Evolutionary conservation across 495 filamentous ascomycete species (phyloP).

Genomic region (Talaromyces wortmannii): DNA sequence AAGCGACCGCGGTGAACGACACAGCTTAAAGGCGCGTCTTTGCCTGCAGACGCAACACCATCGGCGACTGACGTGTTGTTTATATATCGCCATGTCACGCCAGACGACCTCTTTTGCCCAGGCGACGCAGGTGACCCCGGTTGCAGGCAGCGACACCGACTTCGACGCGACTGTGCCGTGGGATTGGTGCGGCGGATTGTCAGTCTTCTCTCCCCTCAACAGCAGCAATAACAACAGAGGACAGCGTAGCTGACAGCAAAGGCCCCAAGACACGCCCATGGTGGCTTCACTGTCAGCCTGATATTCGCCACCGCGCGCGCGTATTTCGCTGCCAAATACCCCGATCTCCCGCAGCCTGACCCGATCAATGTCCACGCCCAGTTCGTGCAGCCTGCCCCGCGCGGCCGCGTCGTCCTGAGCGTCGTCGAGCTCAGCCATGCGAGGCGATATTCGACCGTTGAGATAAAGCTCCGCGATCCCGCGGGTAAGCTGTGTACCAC

Average conservation of each 20-base stretch:
- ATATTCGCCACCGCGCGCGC: not conserved
- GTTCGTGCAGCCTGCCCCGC: not conserved
- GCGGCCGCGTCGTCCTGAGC: not conserved
- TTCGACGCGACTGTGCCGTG: conserved; percentile 1
- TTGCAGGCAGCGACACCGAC: not conserved
- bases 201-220: not conserved
- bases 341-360: not conserved
- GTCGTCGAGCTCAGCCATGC: conserved; percentile 1
- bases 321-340: conserved; percentile 2
- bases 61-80: no score
- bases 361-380: conserved; percentile 1
- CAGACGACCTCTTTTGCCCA: conserved; percentile 1
- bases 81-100: not conserved
- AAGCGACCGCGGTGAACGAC: no score
- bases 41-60: no score
- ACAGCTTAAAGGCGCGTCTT: no score
- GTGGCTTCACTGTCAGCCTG: conserved; percentile 1
- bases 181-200: conserved; percentile 3
- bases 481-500: not conserved
- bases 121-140: not conserved
- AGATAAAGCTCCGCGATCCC: not conserved
- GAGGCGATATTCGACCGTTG: not conserved
- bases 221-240: no score
- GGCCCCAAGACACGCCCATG: not conserved
- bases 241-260: not conserved